Percentiles rank a stretch among this genome's conserved stretches.
These are phyloP conservation scores for Rosellinia necatrix DNA, from an alignment of 2,329 filamentous ascomycete species.

Conservation along the genomic window DNA sequence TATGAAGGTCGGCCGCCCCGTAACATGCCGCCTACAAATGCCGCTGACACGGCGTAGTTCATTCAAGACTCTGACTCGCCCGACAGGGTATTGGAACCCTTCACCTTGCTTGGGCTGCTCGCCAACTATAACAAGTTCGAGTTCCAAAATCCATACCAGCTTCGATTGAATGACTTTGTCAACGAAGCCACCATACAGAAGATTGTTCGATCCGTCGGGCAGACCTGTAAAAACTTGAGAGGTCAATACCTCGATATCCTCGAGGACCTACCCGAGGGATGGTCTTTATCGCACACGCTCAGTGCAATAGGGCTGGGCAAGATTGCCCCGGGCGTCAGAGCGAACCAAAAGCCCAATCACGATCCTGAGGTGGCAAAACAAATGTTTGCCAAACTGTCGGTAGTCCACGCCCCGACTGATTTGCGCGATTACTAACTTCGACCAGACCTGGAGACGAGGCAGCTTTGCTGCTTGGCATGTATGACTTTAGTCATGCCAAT, in stretches of 20 bases:
- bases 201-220: slow-evolving; percentile 76
- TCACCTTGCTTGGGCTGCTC: slow-evolving; percentile 81
- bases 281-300: slow-evolving; percentile 81
- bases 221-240: slow-evolving; percentile 69
- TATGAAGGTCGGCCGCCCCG: slow-evolving; percentile 74
- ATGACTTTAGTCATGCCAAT: slow-evolving; percentile 93
- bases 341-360: slow-evolving; percentile 61
- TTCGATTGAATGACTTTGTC: slow-evolving; percentile 92
- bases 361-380: slow-evolving; percentile 81
- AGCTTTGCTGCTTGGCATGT: slow-evolving; percentile 80
- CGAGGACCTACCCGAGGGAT: slow-evolving; percentile 88
- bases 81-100: slow-evolving; percentile 70
- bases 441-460: slow-evolving; percentile 77
- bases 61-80: slow-evolving; percentile 77
- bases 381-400: slow-evolving; percentile 79
- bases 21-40: neutral
- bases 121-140: slow-evolving; percentile 99
- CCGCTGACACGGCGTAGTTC: slow-evolving; percentile 57
- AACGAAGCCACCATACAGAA: slow-evolving; percentile 86
- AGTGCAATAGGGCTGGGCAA: slow-evolving; percentile 82
- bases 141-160: slow-evolving; percentile 92
- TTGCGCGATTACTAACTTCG: slow-evolving; percentile 33
- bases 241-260: slow-evolving; percentile 82
- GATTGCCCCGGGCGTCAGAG: slow-evolving; percentile 70
- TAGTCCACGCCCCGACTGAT: slow-evolving; percentile 26